Evolutionary conservation across 2,329 filamentous ascomycete genomes (phyloP), one percentile per base, ranked within the genome.

Genomic region (Macrophomina phaseolina): DNA sequence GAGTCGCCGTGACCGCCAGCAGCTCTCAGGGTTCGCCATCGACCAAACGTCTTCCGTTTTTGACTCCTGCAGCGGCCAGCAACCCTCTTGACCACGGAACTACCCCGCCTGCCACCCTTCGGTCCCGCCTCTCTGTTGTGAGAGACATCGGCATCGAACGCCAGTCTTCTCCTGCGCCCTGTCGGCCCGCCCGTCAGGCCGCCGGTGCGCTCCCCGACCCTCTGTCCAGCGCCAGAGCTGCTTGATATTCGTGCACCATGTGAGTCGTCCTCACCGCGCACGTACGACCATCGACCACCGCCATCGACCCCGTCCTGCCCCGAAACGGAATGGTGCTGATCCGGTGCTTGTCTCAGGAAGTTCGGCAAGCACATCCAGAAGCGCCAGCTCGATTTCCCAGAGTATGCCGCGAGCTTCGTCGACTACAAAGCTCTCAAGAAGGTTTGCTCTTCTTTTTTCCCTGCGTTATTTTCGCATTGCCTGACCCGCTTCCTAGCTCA

Each of bases 341-440:
- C 73, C 73, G 64, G 70, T 73, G 48, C 75, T 74, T 78, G 78
- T 67, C 74, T 72, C 69, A 99, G 94, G 95, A 99, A 99, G 88
- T 99, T 99, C 84, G 95, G 95, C 81, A 99, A 99, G 85, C 93
- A 97, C 79, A 97, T 99, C 73, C 95, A 98, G 85, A 97, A 97
- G 85, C 91, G 94, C 79, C 95, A 99, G 86, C 92, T 99, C 76
- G 95, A 99, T 80, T 94, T 99, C 68, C 95, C 95, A 68, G 95
- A 99, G 87, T 99, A 99, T 90, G 94, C 95, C 69, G 93, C 94
- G 71, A 97, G 94, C 81, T 99, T 99, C 78, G 94, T 98, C 74
- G 97, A 99, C 82, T 99, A 99, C 85, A 99, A 99, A 83, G 94
- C 93, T 68, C 85, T 99, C 73, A 99, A 99, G 82, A 98, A 98